These are phyloP conservation scores for Cadophora sp. DNA, from an alignment of 2,329 filamentous ascomycete species.

Conservation along the genomic window DNA sequence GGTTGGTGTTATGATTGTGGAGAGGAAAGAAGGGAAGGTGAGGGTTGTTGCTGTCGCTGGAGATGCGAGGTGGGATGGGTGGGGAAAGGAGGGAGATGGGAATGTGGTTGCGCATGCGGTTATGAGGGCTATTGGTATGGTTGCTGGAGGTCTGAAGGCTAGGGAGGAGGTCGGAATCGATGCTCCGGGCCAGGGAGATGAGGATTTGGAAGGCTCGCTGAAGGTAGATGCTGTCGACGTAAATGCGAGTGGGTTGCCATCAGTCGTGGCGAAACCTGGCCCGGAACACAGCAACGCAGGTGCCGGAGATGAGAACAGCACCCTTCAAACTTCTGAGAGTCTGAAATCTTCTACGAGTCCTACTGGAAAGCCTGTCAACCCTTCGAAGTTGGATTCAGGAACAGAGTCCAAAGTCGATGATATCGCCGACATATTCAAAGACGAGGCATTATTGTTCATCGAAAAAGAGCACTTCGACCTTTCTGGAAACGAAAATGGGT, in stretches of 20 bases:
- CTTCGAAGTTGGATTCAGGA: neutral
- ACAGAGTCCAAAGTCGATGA: slow-evolving; percentile 24
- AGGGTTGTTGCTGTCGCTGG: slow-evolving; percentile 73
- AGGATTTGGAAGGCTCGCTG: neutral
- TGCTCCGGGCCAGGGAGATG: neutral
- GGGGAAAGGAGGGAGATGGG: slow-evolving; percentile 50
- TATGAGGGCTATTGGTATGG: slow-evolving; percentile 82
- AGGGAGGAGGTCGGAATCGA: slow-evolving; percentile 33
- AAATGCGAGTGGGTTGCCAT: too few species aligned
- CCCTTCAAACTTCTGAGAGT: too few species aligned
- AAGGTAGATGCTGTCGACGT: neutral
- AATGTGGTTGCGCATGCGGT: slow-evolving; percentile 80
- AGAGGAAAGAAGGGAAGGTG: slow-evolving; percentile 48
- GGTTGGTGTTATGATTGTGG: slow-evolving; percentile 78
- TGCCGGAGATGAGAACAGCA: too few species aligned
- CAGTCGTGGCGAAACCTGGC: too few species aligned
- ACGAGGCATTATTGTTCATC: slow-evolving; percentile 70
- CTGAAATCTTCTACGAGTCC: too few species aligned
- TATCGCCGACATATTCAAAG: slow-evolving; percentile 66
- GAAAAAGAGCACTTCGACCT: slow-evolving; percentile 65
- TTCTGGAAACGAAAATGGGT: slow-evolving; percentile 74
- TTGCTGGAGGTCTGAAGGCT: slow-evolving; percentile 63
- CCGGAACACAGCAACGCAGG: too few species aligned
- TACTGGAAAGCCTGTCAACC: too few species aligned
- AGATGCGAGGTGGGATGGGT: slow-evolving; percentile 73